phyloP scores from a whole-genome alignment of 352 stramenopile species.

The Halophytophthora batemanensis region DNA sequence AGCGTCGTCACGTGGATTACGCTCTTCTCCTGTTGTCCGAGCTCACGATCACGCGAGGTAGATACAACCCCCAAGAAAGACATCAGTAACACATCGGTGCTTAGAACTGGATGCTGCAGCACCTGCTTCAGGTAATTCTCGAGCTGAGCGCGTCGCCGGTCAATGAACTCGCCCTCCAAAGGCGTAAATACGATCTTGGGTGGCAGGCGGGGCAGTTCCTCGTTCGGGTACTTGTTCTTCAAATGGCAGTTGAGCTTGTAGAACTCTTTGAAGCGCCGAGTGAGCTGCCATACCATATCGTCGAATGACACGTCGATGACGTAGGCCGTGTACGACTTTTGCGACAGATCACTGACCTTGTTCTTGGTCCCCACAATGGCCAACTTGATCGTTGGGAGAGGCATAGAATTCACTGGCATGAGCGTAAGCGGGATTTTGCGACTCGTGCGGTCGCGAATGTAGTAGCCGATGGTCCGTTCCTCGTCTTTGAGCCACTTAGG shows the following conservation, averaged over 20 bases:
- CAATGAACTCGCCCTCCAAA: conserved; percentile 59
- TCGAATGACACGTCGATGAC: conserved; percentile 70
- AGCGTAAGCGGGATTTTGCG: conserved; percentile 31
- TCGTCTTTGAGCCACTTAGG: conserved; percentile 57
- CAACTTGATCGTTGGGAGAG: conserved; percentile 57
- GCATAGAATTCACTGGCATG: conserved; percentile 50
- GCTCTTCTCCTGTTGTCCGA: conserved; percentile 54
- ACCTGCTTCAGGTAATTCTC: conserved; percentile 63
- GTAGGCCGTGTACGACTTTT: conserved; percentile 69
- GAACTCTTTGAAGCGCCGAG: conserved; percentile 71
- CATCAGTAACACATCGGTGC: conserved; percentile 63
- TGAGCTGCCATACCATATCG: conserved; percentile 63
- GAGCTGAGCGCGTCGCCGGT: conserved; percentile 54
- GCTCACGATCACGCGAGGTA: conserved; percentile 54
- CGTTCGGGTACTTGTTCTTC: conserved; percentile 36
- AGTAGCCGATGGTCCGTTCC: conserved; percentile 37
- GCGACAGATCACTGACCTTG: conserved; percentile 77
- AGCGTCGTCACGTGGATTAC: conserved; percentile 76
- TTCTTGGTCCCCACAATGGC: conserved; percentile 63
- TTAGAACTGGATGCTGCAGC: conserved; percentile 40
- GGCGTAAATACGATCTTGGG: conserved; percentile 70
- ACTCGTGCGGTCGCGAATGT: conserved; percentile 29
- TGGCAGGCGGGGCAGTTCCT: conserved; percentile 42
- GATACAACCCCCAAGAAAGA: conserved; percentile 78
- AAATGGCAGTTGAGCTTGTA: conserved; percentile 31